phyloP scores from a whole-genome alignment of 2,329 filamentous ascomycete genomes.

The Aureobasidium subglaciale region DNA sequence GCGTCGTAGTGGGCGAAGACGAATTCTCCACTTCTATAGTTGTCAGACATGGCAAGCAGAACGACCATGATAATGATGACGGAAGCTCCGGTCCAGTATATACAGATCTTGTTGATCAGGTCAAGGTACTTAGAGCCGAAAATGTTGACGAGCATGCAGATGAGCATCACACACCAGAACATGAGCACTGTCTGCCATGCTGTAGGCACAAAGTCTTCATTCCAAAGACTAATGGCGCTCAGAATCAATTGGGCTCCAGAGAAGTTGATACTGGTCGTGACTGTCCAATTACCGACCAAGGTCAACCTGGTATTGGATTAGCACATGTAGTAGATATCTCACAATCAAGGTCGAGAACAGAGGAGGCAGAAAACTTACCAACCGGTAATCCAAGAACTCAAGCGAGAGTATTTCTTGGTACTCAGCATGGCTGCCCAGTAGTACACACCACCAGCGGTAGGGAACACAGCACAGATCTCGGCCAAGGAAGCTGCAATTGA shows the following conservation, averaged over 20 bases:
- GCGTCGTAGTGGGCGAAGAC: constrained; percentile 65
- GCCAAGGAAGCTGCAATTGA: constrained; percentile 60
- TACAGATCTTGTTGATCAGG: constrained; percentile 65
- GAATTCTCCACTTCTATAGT: constrained; percentile 52
- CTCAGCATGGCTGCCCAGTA: constrained; percentile 63
- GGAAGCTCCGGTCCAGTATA: constrained; percentile 61
- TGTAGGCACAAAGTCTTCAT: constrained; percentile 61
- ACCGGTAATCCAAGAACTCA: constrained; percentile 62
- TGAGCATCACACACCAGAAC: constrained; percentile 64
- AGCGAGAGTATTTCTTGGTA: constrained; percentile 57
- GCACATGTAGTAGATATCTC: background rate
- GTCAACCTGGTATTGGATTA: constrained; percentile 46
- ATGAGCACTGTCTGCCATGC: constrained; percentile 62
- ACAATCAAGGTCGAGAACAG: background rate
- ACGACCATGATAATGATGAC: constrained; percentile 63
- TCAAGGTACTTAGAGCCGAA: constrained; percentile 58
- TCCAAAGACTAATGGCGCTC: constrained; percentile 60
- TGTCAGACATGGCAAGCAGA: constrained; percentile 54
- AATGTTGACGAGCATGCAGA: constrained; percentile 58
- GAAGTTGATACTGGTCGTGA: constrained; percentile 59
- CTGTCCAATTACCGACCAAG: constrained; percentile 67
- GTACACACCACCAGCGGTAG: constrained; percentile 62
- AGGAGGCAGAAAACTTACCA: constrained; percentile 28
- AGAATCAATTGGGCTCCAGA: constrained; percentile 63
- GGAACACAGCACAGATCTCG: constrained; percentile 63